These are phyloP conservation scores for Silene noctiflora DNA, from an alignment of 179 eudicot species.

Conservation along the genomic window DNA sequence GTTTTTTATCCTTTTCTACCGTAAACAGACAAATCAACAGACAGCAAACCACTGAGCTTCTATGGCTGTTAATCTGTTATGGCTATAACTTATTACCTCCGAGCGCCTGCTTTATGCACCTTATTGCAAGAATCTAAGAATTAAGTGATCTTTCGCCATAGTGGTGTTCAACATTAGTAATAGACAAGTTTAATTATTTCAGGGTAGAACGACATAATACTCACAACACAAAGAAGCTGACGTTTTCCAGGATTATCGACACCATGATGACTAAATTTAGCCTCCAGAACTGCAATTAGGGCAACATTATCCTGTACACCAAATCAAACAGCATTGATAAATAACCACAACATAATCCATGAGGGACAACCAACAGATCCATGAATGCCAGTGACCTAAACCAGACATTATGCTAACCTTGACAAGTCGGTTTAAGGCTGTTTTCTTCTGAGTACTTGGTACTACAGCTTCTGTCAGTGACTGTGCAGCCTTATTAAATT, in stretches of 20 bases:
- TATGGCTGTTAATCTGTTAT: background rate
- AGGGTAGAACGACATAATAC: constrained; percentile 16
- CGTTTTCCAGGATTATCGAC: constrained; percentile 79
- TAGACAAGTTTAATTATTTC: background rate
- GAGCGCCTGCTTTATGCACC: background rate
- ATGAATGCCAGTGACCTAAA: constrained; percentile 12
- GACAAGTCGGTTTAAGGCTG: constrained; percentile 67
- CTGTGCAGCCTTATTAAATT: constrained; percentile 95
- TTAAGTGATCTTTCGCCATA: background rate
- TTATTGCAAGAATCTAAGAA: too few species aligned
- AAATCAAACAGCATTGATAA: constrained; percentile 3
- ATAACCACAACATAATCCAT: background rate
- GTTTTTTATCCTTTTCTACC: too few species aligned
- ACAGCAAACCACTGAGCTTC: background rate
- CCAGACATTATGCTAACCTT: constrained; percentile 49
- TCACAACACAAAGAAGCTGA: constrained; percentile 96
- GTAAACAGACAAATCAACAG: background rate
- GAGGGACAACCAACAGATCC: background rate
- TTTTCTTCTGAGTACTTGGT: constrained; percentile 74
- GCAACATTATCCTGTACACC: constrained; percentile 84
- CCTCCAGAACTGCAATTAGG: constrained; percentile 82
- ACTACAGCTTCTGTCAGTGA: constrained; percentile 86
- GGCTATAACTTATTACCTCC: background rate
- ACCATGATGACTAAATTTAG: constrained; percentile 77
- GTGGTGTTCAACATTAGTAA: background rate